Percentiles rank a stretch among this genome's conserved stretches.
phyloP scores from a whole-genome alignment of 345 rosid genomes.

The Citrus cavaleriei region DNA sequence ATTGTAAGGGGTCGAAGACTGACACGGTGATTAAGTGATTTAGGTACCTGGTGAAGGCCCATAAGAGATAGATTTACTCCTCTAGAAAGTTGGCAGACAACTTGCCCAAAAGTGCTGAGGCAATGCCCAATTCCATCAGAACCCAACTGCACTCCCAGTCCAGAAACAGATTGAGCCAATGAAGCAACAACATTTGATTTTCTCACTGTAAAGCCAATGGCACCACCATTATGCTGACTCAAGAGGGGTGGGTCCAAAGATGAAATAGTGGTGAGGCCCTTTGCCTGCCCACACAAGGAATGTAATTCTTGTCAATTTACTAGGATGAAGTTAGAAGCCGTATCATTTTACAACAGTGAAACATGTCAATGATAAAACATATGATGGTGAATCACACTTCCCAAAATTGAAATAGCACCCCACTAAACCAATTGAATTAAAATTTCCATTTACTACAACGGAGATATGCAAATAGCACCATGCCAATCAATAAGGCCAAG shows the following conservation, averaged over 20 bases:
- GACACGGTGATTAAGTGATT: slow-evolving; percentile 24
- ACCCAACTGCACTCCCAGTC: slow-evolving; percentile 26
- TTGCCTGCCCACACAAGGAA: slow-evolving; percentile 39
- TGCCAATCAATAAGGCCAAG: not conserved
- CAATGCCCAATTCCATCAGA: slow-evolving; percentile 28
- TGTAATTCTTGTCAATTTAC: slow-evolving; percentile 8
- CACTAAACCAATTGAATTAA: not conserved
- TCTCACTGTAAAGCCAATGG: slow-evolving; percentile 55
- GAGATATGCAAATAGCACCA: not conserved
- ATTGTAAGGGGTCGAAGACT: slow-evolving; percentile 47
- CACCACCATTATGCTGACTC: slow-evolving; percentile 55
- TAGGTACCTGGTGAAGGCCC: slow-evolving; percentile 48
- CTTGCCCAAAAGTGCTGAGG: slow-evolving; percentile 69
- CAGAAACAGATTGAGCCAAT: slow-evolving; percentile 58
- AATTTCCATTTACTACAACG: not conserved
- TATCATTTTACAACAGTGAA: not conserved
- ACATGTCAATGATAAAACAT: not conserved
- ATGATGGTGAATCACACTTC: not conserved
- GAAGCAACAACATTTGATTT: slow-evolving; percentile 61
- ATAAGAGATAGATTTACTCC: slow-evolving; percentile 55
- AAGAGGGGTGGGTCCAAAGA: slow-evolving; percentile 64
- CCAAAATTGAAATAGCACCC: not conserved
- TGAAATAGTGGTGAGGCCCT: slow-evolving; percentile 55
- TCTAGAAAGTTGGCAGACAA: slow-evolving; percentile 53
- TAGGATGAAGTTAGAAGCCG: not conserved